phyloP scores from a whole-genome alignment of 2,329 filamentous ascomycete species.

The Colletotrichum lini region DNA sequence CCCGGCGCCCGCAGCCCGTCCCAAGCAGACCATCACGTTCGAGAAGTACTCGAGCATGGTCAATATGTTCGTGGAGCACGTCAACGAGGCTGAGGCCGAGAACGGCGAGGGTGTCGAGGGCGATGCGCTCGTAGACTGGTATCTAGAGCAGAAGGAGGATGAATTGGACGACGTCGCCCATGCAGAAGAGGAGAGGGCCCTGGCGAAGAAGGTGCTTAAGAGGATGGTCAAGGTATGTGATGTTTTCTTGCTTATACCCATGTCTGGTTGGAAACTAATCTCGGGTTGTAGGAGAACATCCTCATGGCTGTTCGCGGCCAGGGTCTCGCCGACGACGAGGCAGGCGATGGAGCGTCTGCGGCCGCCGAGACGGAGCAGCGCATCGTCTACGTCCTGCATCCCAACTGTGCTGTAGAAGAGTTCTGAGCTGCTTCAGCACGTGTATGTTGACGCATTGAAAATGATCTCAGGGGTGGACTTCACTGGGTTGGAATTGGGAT shows the following conservation, averaged over 20 bases:
- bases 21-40: conserved; percentile 91
- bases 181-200: conserved; percentile 80
- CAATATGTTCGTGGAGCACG: conserved; percentile 84
- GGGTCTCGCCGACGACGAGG: conserved; percentile 63
- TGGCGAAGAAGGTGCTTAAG: conserved; percentile 90
- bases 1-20: conserved; percentile 59
- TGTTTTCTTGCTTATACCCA: conserved; percentile 60
- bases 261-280: conserved; percentile 54
- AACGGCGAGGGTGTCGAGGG: conserved; percentile 88
- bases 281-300: conserved; percentile 78
- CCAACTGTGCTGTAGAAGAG: conserved; percentile 89
- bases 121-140: conserved; percentile 88
- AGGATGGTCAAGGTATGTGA: conserved; percentile 86
- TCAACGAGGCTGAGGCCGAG: conserved; percentile 84
- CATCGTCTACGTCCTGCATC: conserved; percentile 90
- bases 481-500: background rate
- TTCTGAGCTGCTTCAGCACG: conserved; percentile 49
- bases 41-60: conserved; percentile 95
- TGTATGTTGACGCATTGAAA: background rate
- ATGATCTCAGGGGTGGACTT: background rate
- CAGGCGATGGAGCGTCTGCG: conserved; percentile 61
- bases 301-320: conserved; percentile 83
- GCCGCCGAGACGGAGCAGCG: conserved; percentile 55
- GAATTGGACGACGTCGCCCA: conserved; percentile 70
- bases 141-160: conserved; percentile 90